Evolutionary conservation across 352 stramenopile genomes (phyloP).

Genomic region (Plasmopara muralis): DNA sequence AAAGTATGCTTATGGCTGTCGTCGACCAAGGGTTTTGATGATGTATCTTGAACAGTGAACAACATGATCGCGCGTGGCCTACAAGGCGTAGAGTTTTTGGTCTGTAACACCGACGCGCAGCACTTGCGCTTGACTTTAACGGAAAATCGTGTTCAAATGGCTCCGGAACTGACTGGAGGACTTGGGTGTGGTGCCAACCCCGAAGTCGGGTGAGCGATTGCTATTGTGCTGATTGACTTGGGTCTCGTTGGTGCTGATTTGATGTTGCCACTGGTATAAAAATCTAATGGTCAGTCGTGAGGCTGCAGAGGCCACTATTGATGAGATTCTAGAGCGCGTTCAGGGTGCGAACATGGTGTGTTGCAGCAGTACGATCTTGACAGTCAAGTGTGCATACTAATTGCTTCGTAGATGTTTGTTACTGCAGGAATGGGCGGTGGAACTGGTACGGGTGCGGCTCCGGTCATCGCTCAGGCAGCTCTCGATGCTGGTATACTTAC

Average conservation of each 20-base stretch:
- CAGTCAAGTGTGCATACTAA: constrained; percentile 44
- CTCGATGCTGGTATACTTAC: constrained; percentile 80
- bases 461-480: constrained; percentile 77
- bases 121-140: constrained; percentile 86
- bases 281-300: constrained; percentile 38
- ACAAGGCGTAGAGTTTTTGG: constrained; percentile 81
- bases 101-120: constrained; percentile 90
- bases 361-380: neutral
- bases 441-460: constrained; percentile 75
- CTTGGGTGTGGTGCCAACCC: constrained; percentile 78
- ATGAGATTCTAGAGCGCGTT: constrained; percentile 82
- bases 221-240: neutral
- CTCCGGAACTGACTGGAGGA: constrained; percentile 76
- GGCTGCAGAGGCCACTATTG: constrained; percentile 66
- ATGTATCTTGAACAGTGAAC: constrained; percentile 47
- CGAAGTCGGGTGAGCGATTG: constrained; percentile 49
- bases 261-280: neutral
- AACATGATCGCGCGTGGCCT: constrained; percentile 85
- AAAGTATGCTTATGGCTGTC: neutral
- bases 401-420: constrained; percentile 68
- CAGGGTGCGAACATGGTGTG: constrained; percentile 81
- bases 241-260: neutral
- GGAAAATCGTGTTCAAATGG: constrained; percentile 88
- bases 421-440: constrained; percentile 81
- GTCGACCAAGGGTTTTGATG: neutral